phyloP scores from a whole-genome alignment of 345 rosid genomes.

The Boechera stricta region DNA sequence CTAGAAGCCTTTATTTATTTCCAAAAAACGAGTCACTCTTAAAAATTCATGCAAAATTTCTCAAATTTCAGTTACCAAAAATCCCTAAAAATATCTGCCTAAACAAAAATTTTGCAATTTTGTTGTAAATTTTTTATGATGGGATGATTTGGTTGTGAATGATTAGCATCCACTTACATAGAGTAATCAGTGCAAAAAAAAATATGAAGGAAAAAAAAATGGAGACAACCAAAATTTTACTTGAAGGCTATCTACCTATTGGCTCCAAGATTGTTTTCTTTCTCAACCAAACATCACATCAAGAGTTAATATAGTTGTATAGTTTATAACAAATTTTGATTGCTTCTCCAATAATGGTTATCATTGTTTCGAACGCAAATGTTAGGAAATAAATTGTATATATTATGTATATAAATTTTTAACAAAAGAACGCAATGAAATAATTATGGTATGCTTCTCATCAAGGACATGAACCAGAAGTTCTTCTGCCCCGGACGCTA shows the following conservation, averaged over 20 bases:
- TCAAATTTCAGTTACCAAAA: not conserved
- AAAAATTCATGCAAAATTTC: not conserved
- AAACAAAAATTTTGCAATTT: not conserved
- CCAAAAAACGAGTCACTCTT: not conserved
- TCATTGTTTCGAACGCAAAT: not conserved
- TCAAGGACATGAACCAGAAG: conserved; percentile 13
- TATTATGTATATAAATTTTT: not conserved
- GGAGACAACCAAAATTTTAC: not conserved
- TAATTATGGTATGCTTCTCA: conserved; percentile 15
- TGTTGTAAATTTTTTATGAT: not conserved
- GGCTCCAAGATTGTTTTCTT: not conserved
- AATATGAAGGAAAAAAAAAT: not conserved
- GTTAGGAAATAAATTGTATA: not conserved
- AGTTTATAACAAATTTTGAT: not conserved
- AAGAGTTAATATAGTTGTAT: not conserved
- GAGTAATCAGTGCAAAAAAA: not conserved
- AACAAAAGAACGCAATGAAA: conserved; percentile 20
- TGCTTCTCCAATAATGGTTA: not conserved
- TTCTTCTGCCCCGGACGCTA: conserved; percentile 14
- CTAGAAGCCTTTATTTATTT: not conserved
- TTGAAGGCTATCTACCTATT: not conserved
- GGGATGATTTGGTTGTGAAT: not conserved
- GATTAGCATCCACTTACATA: not conserved
- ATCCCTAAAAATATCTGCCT: not conserved
- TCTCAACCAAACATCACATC: not conserved